Evolutionary conservation across 2,329 filamentous ascomycete genomes (phyloP).

Genomic region (Cladobotryum protrusum): DNA sequence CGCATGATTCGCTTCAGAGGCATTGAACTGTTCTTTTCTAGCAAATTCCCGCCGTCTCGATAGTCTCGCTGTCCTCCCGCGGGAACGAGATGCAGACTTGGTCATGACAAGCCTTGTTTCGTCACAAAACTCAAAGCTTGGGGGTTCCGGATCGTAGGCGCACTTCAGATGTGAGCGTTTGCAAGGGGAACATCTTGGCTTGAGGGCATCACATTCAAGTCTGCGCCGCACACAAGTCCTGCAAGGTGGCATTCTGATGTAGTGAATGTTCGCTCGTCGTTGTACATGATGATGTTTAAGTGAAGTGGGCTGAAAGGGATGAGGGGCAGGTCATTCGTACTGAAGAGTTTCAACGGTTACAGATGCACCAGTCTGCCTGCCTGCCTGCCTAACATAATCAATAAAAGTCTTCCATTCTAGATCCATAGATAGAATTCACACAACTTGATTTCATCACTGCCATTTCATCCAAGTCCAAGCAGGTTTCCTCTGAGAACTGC

Average conservation of each 20-base stretch:
- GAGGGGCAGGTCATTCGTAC: no score
- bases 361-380: no score
- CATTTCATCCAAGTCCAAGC: no score
- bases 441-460: no score
- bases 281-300: background rate
- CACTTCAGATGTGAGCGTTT: background rate
- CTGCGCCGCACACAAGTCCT: background rate
- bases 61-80: background rate
- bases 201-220: background rate
- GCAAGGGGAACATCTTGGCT: background rate
- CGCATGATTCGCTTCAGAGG: background rate
- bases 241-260: background rate
- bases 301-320: background rate
- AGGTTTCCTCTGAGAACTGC: no score
- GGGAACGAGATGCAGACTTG: background rate
- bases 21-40: background rate
- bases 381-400: no score
- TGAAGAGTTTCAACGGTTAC: no score
- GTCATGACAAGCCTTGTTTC: background rate
- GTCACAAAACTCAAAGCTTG: background rate
- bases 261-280: background rate
- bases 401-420: no score
- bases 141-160: background rate
- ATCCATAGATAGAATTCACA: no score
- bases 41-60: background rate